Conservation (phyloP, 2,329 filamentous ascomycete species). For the Hyphodiscus sp. region DNA sequence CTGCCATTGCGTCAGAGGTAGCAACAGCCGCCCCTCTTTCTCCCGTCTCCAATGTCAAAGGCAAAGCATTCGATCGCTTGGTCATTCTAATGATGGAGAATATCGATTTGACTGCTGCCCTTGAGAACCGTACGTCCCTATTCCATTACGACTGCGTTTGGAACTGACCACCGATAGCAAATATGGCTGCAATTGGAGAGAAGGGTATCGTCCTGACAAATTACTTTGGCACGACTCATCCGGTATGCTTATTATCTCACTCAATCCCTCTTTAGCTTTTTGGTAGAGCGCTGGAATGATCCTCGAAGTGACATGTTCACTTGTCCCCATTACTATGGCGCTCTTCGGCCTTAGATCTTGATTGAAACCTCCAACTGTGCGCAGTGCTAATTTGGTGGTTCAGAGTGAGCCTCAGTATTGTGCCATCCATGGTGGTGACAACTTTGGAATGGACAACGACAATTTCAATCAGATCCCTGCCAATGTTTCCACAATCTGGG, state of each 20-base stretch:
- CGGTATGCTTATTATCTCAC: conserved; percentile 17
- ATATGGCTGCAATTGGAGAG: conserved; percentile 42
- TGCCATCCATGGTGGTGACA: conserved; percentile 50
- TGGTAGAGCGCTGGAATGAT: too few species aligned
- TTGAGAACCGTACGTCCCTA: not conserved
- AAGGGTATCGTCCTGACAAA: conserved; percentile 51
- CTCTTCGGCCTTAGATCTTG: too few species aligned
- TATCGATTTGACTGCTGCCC: conserved; percentile 28
- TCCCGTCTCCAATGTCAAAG: conserved; percentile 41
- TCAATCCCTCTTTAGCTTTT: too few species aligned
- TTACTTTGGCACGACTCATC: conserved; percentile 49
- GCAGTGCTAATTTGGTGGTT: too few species aligned
- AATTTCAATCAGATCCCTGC: conserved; percentile 38
- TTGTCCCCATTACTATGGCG: too few species aligned
- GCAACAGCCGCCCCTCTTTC: conserved; percentile 40
- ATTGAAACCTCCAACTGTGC: too few species aligned
- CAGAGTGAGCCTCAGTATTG: conserved; percentile 55
- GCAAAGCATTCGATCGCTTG: conserved; percentile 52
- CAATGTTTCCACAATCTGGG: conserved; percentile 41
- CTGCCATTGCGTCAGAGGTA: conserved; percentile 33
- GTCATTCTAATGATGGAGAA: conserved; percentile 57
- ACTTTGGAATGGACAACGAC: conserved; percentile 50
- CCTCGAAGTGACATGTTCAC: too few species aligned
- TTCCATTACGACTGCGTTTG: conserved; percentile 1
- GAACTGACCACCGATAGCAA: conserved; percentile 30